Conservation (phyloP, 2,329 filamentous ascomycete species). For the Beauveria bassiana region DNA sequence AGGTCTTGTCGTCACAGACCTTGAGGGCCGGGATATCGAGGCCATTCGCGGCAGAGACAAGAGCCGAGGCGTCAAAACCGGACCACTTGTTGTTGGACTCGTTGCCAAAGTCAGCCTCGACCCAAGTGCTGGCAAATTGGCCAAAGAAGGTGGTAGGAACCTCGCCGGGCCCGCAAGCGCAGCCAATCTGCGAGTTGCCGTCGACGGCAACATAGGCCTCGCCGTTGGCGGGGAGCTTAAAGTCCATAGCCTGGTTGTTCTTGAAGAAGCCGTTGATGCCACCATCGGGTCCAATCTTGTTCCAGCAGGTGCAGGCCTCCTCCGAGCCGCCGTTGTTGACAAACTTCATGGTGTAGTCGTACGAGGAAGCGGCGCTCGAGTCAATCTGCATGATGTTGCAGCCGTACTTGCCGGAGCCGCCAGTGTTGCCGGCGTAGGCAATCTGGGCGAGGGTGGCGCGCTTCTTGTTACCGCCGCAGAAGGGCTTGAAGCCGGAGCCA, state of each 20-base stretch:
- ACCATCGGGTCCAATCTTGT: conserved; percentile 43
- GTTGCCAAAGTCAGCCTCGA: conserved; percentile 43
- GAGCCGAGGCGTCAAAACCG: conserved; percentile 42
- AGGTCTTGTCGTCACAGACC: conserved; percentile 30
- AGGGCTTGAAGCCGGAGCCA: conserved; percentile 20
- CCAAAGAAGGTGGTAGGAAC: conserved; percentile 30
- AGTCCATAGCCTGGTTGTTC: conserved; percentile 31
- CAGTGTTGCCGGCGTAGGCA: conserved; percentile 38
- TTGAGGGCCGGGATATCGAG: conserved; percentile 27
- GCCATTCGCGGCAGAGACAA: conserved; percentile 32
- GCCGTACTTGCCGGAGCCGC: conserved; percentile 33
- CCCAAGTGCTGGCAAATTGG: conserved; percentile 38
- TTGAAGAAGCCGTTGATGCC: conserved; percentile 41
- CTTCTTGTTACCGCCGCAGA: conserved; percentile 33
- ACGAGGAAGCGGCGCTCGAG: conserved; percentile 27
- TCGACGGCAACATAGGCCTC: conserved; percentile 37
- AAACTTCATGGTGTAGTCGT: conserved; percentile 38
- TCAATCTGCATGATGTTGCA: conserved; percentile 45
- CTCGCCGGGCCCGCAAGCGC: conserved; percentile 31
- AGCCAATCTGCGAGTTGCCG: conserved; percentile 39
- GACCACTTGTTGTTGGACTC: conserved; percentile 39
- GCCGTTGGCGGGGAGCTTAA: conserved; percentile 30
- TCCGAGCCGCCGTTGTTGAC: conserved; percentile 28
- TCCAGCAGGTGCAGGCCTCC: conserved; percentile 36
- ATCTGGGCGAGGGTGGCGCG: conserved; percentile 40